Conservation (phyloP, 495 filamentous ascomycete species). For the Aspergillus asperescens region DNA sequence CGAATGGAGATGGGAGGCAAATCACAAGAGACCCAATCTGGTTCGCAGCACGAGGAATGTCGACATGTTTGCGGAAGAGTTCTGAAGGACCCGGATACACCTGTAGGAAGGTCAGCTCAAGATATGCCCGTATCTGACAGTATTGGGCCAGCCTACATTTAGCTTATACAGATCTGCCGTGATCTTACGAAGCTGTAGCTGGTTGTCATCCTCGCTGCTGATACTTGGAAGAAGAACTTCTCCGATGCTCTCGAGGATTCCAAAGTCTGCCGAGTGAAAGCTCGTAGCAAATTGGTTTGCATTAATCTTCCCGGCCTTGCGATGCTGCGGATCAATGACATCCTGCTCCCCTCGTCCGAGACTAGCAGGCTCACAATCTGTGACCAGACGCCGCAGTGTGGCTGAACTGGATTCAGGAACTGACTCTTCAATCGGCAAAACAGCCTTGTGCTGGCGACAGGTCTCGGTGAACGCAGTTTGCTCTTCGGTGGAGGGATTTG, state of each 20-base stretch:
- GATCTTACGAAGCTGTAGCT: conserved; percentile 18
- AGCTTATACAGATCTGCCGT: conserved; percentile 52
- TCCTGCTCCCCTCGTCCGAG: conserved; percentile 44
- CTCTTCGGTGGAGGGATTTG: background rate
- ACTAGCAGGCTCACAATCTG: conserved; percentile 38
- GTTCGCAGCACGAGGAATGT: conserved; percentile 43
- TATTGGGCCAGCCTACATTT: conserved; percentile 36
- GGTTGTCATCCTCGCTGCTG: conserved; percentile 1
- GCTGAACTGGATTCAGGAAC: background rate
- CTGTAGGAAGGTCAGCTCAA: conserved; percentile 10
- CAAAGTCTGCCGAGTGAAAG: conserved; percentile 49
- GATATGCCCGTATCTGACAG: too few species aligned
- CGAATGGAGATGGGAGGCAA: conserved; percentile 42
- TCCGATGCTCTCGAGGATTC: conserved; percentile 46
- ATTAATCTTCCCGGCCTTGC: conserved; percentile 49
- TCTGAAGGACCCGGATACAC: conserved; percentile 51
- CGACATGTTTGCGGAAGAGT: conserved; percentile 48
- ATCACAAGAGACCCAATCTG: conserved; percentile 56
- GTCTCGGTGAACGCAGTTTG: background rate
- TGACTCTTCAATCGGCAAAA: conserved; percentile 3
- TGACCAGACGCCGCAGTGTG: conserved; percentile 19
- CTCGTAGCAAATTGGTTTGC: conserved; percentile 36
- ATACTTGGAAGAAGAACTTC: conserved; percentile 44
- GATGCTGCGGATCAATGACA: conserved; percentile 45
- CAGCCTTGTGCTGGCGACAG: conserved; percentile 9